Evolutionary conservation across 257 asterid species (phyloP).

Genomic region (Solanum raphanifolium): DNA sequence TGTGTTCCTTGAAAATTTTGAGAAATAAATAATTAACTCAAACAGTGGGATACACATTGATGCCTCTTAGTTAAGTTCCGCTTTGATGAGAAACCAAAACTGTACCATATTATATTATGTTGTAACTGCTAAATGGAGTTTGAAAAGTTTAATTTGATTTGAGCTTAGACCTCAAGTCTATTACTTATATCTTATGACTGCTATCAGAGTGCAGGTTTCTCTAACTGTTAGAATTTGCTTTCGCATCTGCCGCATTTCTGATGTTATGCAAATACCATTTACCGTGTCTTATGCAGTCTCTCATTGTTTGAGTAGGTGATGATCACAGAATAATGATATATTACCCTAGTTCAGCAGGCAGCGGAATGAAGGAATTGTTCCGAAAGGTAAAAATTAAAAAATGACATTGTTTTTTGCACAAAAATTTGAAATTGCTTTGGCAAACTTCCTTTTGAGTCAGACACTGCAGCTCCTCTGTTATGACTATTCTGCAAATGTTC

Average conservation of each 20-base stretch:
- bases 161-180: not conserved
- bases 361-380: conserved; percentile 95
- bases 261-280: not conserved
- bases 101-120: not conserved
- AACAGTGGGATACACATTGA: not conserved
- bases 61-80: not conserved
- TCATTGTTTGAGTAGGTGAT: conserved; percentile 56
- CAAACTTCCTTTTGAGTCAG: not conserved
- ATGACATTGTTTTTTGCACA: not conserved
- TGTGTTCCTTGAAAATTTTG: not conserved
- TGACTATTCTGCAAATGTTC: not conserved
- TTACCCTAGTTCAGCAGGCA: conserved; percentile 98
- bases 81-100: not conserved
- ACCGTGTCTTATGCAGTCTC: not conserved
- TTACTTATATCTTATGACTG: not conserved
- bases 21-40: not conserved
- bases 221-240: not conserved
- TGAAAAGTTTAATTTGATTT: not conserved
- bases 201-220: not conserved
- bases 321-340: conserved; percentile 96
- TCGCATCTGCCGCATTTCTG: not conserved
- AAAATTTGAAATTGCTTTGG: not conserved
- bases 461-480: not conserved
- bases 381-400: conserved; percentile 55
- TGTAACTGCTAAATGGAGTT: not conserved